Percentiles rank a stretch among this genome's conserved stretches.
Conservation (phyloP, 164 flowering plant species). For the Malania oleifera region DNA sequence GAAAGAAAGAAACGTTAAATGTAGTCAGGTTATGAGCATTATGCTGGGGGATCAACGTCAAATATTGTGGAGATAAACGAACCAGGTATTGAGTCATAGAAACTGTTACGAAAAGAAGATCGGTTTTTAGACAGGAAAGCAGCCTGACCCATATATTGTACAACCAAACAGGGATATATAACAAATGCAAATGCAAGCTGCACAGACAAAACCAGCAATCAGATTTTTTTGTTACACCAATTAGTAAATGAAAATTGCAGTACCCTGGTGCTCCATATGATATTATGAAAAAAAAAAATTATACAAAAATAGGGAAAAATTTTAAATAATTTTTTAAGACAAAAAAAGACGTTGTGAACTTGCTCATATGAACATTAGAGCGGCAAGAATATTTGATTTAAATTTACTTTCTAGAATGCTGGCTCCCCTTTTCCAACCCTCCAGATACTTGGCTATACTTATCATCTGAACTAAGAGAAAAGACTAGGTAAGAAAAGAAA, state of each 20-base stretch:
- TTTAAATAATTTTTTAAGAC: neutral
- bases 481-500: neutral
- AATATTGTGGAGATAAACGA: slow-evolving; percentile 20
- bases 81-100: slow-evolving; percentile 70
- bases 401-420: neutral
- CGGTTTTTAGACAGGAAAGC: slow-evolving; percentile 65
- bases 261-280: neutral
- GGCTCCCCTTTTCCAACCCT: neutral
- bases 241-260: neutral
- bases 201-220: slow-evolving; percentile 14
- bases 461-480: neutral
- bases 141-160: slow-evolving; percentile 90
- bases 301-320: neutral
- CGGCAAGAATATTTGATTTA: neutral
- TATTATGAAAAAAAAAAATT: neutral
- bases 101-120: slow-evolving; percentile 32
- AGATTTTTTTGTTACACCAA: neutral
- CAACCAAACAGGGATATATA: slow-evolving; percentile 71
- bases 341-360: too few relatives aligned
- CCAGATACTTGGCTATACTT: neutral
- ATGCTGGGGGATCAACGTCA: neutral
- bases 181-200: slow-evolving; percentile 75
- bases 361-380: neutral
- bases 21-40: neutral
- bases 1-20: neutral